Percentiles rank a stretch among this genome's conserved stretches.
phyloP scores from a whole-genome alignment of 179 eudicot genomes.

The Beta macrorhiza region DNA sequence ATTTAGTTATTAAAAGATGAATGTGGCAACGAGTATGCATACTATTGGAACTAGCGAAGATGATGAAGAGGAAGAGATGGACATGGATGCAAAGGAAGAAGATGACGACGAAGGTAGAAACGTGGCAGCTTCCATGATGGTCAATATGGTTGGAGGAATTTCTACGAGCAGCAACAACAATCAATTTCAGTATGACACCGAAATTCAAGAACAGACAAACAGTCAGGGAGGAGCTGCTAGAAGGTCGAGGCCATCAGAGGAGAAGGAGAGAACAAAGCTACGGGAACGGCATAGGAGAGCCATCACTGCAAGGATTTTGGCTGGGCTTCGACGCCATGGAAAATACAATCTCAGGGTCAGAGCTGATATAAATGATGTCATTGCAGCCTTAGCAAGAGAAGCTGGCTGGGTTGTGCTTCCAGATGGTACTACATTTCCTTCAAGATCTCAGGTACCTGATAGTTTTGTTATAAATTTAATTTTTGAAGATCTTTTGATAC shows the following conservation, averaged over 20 bases:
- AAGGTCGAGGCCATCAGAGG: constrained; percentile 86
- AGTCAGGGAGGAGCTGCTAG: constrained; percentile 57
- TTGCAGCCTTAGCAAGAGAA: constrained; percentile 96
- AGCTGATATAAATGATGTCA: constrained; percentile 96
- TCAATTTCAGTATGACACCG: constrained; percentile 57
- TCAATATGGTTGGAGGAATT: constrained; percentile 48
- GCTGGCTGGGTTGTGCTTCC: constrained; percentile 99
- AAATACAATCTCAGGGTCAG: constrained; percentile 96
- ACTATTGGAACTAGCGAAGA: constrained; percentile 78
- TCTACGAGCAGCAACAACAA: constrained; percentile 34
- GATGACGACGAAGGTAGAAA: constrained; percentile 64
- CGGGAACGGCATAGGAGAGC: constrained; percentile 97
- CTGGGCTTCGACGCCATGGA: constrained; percentile 94
- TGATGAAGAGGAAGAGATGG: constrained; percentile 82
- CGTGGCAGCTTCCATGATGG: constrained; percentile 38
- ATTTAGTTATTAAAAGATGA: constrained; percentile 22
- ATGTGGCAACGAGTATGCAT: constrained; percentile 66
- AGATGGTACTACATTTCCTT: constrained; percentile 96
- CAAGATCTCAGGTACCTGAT: constrained; percentile 66
- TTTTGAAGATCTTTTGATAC: neutral
- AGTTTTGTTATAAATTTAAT: neutral
- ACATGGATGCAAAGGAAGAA: constrained; percentile 78
- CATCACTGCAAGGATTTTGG: constrained; percentile 86
- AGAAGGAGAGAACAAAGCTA: constrained; percentile 94
- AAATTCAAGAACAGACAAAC: constrained; percentile 53